These are phyloP conservation scores for Claviceps sp. DNA, from an alignment of 2,329 filamentous ascomycete genomes.

Conservation along the genomic window DNA sequence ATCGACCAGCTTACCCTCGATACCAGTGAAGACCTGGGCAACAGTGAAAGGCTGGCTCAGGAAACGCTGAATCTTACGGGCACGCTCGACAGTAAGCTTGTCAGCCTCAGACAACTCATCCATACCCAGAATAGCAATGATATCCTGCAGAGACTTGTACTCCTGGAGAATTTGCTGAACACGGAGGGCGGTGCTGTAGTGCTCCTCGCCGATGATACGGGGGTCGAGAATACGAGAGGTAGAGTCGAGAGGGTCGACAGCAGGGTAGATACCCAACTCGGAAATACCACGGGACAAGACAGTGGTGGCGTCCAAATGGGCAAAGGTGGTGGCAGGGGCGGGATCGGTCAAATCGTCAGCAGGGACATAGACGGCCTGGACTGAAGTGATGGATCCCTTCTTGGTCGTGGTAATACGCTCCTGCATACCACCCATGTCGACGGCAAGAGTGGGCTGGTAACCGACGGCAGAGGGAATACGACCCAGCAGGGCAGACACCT, in stretches of 20 bases:
- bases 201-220: conserved; percentile 94
- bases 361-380: conserved; percentile 99
- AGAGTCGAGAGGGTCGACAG: conserved; percentile 98
- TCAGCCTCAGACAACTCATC: conserved; percentile 98
- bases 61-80: conserved; percentile 99
- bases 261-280: conserved; percentile 99
- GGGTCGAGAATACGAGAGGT: conserved; percentile 99
- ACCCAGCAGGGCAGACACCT: conserved; percentile 97
- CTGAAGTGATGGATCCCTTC: conserved; percentile 99
- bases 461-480: conserved; percentile 99
- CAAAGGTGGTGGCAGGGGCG: conserved; percentile 97
- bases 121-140: conserved; percentile 99
- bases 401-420: conserved; percentile 99
- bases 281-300: conserved; percentile 99
- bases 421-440: conserved; percentile 99
- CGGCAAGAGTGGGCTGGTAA: conserved; percentile 97
- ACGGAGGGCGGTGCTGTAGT: conserved; percentile 87
- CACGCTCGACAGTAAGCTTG: conserved; percentile 99
- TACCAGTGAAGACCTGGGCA: conserved; percentile 70
- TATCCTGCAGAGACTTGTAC: conserved; percentile 99
- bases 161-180: conserved; percentile 99
- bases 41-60: conserved; percentile 97
- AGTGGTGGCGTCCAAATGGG: conserved; percentile 99
- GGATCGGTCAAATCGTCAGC: conserved; percentile 99
- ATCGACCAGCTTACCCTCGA: conserved; percentile 93